Evolutionary conservation across 441 rosid genomes (phyloP).

Genomic region (Theobroma grandiflorum): DNA sequence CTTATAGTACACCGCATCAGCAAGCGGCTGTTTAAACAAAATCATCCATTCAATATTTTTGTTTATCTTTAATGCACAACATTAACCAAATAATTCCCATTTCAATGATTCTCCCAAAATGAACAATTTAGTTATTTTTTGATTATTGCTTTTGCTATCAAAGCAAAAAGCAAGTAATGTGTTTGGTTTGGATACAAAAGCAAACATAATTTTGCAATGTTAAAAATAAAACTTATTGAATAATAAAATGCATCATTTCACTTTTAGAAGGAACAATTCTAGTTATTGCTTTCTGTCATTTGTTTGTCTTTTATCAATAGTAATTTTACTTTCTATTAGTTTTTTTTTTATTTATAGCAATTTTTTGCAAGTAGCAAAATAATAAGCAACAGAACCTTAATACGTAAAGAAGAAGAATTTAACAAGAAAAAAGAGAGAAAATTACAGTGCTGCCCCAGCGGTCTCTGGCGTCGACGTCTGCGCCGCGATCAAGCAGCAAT

Average conservation of each 20-base stretch:
- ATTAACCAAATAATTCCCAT: background rate
- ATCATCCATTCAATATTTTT: constrained; percentile 28
- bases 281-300: background rate
- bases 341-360: background rate
- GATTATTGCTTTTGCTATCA: background rate
- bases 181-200: background rate
- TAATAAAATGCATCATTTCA: background rate
- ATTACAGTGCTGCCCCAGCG: constrained; percentile 88
- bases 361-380: background rate
- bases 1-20: constrained; percentile 75
- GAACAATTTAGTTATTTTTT: background rate
- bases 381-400: background rate
- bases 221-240: background rate
- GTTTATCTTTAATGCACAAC: background rate
- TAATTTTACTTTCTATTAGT: background rate
- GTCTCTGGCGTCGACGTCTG: constrained; percentile 60
- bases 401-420: background rate
- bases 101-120: background rate
- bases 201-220: background rate
- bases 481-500: constrained; percentile 63
- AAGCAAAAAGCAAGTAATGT: background rate
- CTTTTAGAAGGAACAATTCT: background rate
- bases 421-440: background rate
- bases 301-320: background rate
- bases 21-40: constrained; percentile 67